Evolutionary conservation across 2,329 filamentous ascomycete species (phyloP).

Genomic region (Trichophyton equinum): DNA sequence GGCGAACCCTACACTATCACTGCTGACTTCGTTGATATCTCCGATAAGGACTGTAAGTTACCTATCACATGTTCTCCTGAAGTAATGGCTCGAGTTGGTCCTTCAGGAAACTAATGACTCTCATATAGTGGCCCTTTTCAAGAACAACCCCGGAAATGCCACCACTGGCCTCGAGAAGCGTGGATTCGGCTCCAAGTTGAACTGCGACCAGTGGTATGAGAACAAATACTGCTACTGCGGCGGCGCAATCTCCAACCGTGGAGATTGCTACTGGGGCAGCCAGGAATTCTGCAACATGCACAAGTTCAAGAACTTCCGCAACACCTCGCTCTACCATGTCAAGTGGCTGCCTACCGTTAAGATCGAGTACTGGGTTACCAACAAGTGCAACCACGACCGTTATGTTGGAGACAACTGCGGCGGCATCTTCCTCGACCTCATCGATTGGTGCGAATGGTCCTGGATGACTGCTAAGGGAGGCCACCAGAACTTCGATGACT

Average conservation of each 20-base stretch:
- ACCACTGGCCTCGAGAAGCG: no score
- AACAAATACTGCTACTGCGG: background rate
- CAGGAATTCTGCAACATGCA: background rate
- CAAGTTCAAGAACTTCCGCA: background rate
- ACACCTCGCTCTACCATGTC: background rate
- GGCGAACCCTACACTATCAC: no score
- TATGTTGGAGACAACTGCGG: background rate
- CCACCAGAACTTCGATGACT: background rate
- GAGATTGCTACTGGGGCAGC: background rate
- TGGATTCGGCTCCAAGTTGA: no score
- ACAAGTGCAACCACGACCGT: background rate
- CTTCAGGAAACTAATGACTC: no score
- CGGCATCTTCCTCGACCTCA: background rate
- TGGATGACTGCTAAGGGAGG: slow-evolving; percentile 1
- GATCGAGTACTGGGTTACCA: background rate
- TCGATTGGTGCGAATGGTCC: background rate
- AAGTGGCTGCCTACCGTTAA: background rate
- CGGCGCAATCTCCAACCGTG: background rate
- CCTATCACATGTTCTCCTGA: no score
- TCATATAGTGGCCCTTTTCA: no score
- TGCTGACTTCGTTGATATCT: no score
- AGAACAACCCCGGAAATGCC: no score
- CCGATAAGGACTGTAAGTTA: no score
- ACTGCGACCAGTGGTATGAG: background rate
- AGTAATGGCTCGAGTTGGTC: no score